These are phyloP conservation scores for Acanthamoeba triangularis DNA, from an alignment of 208 protist species.

Conservation along the genomic window DNA sequence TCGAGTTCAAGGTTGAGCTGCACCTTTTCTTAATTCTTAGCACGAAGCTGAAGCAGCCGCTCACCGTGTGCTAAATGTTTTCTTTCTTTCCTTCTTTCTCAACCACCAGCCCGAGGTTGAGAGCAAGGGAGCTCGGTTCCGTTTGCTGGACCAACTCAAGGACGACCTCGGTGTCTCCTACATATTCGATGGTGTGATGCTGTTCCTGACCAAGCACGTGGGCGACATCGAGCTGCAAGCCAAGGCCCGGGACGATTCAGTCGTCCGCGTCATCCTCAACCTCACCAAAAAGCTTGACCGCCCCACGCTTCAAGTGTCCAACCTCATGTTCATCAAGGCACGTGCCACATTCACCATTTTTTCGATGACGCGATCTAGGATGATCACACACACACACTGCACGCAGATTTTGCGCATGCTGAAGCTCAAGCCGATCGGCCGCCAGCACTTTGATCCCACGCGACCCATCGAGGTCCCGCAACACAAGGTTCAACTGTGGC, in stretches of 20 bases:
- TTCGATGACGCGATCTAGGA: not conserved
- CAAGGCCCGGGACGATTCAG: not conserved
- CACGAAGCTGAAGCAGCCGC: too few species aligned
- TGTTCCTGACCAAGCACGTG: constrained; percentile 31
- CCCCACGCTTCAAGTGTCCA: constrained; percentile 53
- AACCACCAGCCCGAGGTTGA: constrained; percentile 9
- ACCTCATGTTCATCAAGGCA: constrained; percentile 78
- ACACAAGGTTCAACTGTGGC: constrained; percentile 78
- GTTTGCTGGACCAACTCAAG: not conserved
- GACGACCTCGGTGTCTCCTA: not conserved
- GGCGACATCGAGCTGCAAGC: not conserved
- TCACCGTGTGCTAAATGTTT: too few species aligned
- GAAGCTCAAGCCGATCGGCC: constrained; percentile 68
- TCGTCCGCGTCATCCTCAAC: not conserved
- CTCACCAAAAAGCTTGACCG: not conserved
- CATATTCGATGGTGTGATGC: constrained; percentile 58
- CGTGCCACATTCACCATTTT: not conserved
- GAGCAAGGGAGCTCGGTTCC: not conserved
- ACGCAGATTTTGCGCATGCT: constrained; percentile 55
- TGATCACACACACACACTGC: not conserved
- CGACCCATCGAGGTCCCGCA: not conserved
- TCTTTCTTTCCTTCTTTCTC: not conserved
- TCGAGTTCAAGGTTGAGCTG: constrained; percentile 80
- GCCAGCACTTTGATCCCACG: constrained; percentile 75
- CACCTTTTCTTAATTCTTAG: not conserved